phyloP scores from a whole-genome alignment of 116 monocot species.

The Papilionanthe hybrid region DNA sequence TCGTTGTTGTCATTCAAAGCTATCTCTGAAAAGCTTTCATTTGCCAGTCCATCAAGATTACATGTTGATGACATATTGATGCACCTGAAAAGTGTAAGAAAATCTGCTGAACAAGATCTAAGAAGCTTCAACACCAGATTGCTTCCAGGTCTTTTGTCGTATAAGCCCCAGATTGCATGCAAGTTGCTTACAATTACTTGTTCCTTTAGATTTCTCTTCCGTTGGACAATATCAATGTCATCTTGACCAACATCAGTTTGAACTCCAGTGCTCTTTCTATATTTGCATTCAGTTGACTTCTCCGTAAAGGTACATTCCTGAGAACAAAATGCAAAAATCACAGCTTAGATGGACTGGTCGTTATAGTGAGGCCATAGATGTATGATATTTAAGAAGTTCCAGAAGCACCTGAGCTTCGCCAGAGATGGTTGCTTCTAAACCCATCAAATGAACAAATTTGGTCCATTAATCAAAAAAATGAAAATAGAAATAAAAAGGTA shows the following conservation, averaged over 20 bases:
- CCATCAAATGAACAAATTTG: slow-evolving; percentile 15
- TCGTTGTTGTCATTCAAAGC: slow-evolving; percentile 17
- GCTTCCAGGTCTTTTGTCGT: slow-evolving; percentile 22
- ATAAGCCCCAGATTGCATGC: slow-evolving; percentile 46
- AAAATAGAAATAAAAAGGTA: background rate
- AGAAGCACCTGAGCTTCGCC: slow-evolving; percentile 34
- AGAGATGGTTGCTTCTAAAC: slow-evolving; percentile 34
- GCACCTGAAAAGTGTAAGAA: slow-evolving; percentile 51
- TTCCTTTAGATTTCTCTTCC: slow-evolving; percentile 11
- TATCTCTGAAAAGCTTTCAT: slow-evolving; percentile 21
- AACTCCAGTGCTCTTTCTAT: slow-evolving; percentile 34
- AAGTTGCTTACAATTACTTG: slow-evolving; percentile 44
- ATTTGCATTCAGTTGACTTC: slow-evolving; percentile 10
- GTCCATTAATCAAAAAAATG: background rate
- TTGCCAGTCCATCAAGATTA: slow-evolving; percentile 9
- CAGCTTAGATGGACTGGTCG: background rate
- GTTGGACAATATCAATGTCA: slow-evolving; percentile 2
- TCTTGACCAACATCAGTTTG: slow-evolving; percentile 53
- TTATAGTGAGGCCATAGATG: background rate
- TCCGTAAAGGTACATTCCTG: slow-evolving; percentile 19
- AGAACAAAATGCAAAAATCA: background rate
- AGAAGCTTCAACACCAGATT: slow-evolving; percentile 51
- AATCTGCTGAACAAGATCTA: slow-evolving; percentile 55
- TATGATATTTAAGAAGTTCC: slow-evolving; percentile 2
- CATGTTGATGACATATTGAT: slow-evolving; percentile 22